Evolutionary conservation across 2,329 filamentous ascomycete genomes (phyloP).

Genomic region (Ophiocordyceps camponoti-leonardi): DNA sequence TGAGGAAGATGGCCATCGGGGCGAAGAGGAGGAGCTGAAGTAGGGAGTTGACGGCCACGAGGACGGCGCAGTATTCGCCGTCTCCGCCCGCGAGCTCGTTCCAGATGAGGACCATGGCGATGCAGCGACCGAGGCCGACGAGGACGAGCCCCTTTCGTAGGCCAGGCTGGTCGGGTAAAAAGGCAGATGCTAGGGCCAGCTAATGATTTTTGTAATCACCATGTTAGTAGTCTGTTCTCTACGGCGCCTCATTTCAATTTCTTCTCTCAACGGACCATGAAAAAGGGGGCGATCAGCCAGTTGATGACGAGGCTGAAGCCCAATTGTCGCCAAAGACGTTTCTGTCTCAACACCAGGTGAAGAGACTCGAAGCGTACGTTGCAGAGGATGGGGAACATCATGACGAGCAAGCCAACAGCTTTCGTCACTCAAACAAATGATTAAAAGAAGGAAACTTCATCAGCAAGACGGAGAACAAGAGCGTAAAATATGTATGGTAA

Average conservation of each 20-base stretch:
- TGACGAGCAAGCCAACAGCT: constrained; percentile 67
- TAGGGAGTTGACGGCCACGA: constrained; percentile 59
- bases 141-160: constrained; percentile 56
- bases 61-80: constrained; percentile 64
- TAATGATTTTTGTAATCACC: constrained; percentile 10
- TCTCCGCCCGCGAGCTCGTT: constrained; percentile 54
- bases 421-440: constrained; percentile 16
- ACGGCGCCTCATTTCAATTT: too few relatives aligned
- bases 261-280: constrained; percentile 45
- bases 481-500: too few relatives aligned
- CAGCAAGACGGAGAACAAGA: too few relatives aligned
- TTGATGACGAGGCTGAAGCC: constrained; percentile 60
- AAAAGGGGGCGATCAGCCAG: constrained; percentile 65
- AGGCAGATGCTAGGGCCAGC: constrained; percentile 52
- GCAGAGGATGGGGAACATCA: constrained; percentile 91
- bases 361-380: constrained; percentile 67
- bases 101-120: constrained; percentile 78
- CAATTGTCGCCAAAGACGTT: constrained; percentile 62
- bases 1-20: constrained; percentile 50
- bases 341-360: constrained; percentile 44
- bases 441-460: neutral
- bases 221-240: too few relatives aligned
- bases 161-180: constrained; percentile 38
- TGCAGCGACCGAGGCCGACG: constrained; percentile 71
- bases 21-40: constrained; percentile 60